A percentile compares a stretch with the other conserved stretches of the same genome.
phyloP scores from a whole-genome alignment of 176 grass and related monocot species.

The Juncus effusus region DNA sequence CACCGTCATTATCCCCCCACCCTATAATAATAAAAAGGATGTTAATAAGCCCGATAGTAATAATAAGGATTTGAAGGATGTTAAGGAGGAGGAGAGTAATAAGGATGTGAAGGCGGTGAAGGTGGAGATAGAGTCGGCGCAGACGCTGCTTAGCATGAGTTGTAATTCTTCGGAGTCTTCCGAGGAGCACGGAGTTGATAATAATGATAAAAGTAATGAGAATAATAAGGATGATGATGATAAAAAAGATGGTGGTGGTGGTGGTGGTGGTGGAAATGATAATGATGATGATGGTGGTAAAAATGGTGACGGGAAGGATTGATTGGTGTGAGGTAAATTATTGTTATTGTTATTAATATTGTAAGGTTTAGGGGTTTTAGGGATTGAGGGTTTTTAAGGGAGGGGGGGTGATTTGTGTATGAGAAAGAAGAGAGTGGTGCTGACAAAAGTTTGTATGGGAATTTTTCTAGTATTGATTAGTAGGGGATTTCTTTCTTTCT shows the following conservation, averaged over 20 bases:
- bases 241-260: constrained; percentile 21
- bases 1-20: constrained; percentile 30
- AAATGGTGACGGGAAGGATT: no score
- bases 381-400: background rate
- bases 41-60: no score
- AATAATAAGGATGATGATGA: constrained; percentile 21
- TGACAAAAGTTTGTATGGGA: constrained; percentile 25
- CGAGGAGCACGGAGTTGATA: background rate
- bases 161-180: constrained; percentile 18
- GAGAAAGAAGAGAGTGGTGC: constrained; percentile 6
- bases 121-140: constrained; percentile 57
- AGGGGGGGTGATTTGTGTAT: background rate
- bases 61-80: constrained; percentile 13
- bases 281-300: no score
- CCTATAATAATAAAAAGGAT: background rate
- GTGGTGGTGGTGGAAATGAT: no score
- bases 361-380: constrained; percentile 24
- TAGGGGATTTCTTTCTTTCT: constrained; percentile 16
- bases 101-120: constrained; percentile 20
- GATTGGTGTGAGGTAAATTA: no score
- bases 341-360: background rate
- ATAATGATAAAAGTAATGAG: background rate
- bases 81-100: constrained; percentile 5
- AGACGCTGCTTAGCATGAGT: constrained; percentile 59
- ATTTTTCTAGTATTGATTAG: constrained; percentile 30